These are phyloP conservation scores for Tubosaeta sp. DNA, from an alignment of 768 basidiomycete genomes.

Conservation along the genomic window DNA sequence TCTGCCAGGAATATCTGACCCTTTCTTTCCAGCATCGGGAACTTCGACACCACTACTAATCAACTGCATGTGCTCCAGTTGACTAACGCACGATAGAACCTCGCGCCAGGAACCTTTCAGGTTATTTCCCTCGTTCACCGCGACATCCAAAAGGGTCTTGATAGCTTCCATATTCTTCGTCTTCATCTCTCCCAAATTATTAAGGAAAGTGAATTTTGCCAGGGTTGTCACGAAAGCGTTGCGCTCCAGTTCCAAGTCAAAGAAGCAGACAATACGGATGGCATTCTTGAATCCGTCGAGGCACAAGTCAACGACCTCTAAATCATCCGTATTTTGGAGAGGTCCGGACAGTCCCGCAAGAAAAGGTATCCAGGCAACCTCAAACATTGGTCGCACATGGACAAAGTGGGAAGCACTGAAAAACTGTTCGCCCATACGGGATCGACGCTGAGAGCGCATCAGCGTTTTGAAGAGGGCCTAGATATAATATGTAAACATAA, in stretches of 20 bases:
- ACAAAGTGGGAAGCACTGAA: conserved; percentile 96
- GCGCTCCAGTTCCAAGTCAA: conserved; percentile 95
- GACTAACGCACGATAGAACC: conserved; percentile 94
- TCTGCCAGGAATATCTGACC: conserved; percentile 45
- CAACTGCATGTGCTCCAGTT: conserved; percentile 97
- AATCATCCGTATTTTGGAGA: conserved; percentile 91
- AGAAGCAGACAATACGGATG: conserved; percentile 95
- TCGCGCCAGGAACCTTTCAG: conserved; percentile 96
- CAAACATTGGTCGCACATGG: conserved; percentile 98
- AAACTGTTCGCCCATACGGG: conserved; percentile 79
- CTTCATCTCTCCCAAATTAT: conserved; percentile 98
- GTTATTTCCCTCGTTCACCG: conserved; percentile 94
- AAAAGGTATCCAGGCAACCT: conserved; percentile 99
- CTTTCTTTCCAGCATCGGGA: conserved; percentile 72
- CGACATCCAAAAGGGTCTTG: conserved; percentile 90
- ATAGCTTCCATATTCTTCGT: conserved; percentile 99
- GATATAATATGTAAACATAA: conserved; percentile 1
- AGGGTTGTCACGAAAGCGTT: conserved; percentile 98
- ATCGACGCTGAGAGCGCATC: conserved; percentile 87
- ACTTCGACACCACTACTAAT: conserved; percentile 89
- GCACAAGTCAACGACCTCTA: conserved; percentile 87
- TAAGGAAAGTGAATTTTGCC: conserved; percentile 95
- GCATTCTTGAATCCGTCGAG: conserved; percentile 95
- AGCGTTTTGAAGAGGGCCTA: conserved; percentile 90
- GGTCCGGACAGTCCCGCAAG: conserved; percentile 93